These are phyloP conservation scores for Colletotrichum truncatum DNA, from an alignment of 2,329 filamentous ascomycete species.

Conservation along the genomic window DNA sequence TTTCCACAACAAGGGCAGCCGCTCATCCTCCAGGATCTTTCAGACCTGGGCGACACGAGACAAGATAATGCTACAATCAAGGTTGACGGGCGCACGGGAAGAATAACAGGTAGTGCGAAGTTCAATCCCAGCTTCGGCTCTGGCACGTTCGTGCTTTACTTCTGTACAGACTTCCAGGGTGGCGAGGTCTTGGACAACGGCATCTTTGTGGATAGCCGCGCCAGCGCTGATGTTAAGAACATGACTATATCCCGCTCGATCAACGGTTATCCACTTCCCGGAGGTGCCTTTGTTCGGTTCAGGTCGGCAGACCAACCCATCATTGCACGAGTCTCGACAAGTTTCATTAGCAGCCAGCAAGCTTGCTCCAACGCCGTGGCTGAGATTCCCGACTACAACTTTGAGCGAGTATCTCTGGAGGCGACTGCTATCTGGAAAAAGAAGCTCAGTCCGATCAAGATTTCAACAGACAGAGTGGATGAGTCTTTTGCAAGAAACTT, in stretches of 20 bases:
- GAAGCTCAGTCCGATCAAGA: conserved; percentile 67
- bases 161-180: conserved; percentile 74
- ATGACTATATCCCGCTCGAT: conserved; percentile 58
- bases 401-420: conserved; percentile 58
- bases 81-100: conserved; percentile 64
- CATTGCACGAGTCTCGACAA: conserved; percentile 73
- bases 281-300: conserved; percentile 73
- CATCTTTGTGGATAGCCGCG: conserved; percentile 67
- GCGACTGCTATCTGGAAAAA: conserved; percentile 68
- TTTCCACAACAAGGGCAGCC: conserved; percentile 63
- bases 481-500: conserved; percentile 68
- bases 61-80: conserved; percentile 64
- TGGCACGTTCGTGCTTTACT: conserved; percentile 67
- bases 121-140: conserved; percentile 74
- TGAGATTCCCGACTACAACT: conserved; percentile 76
- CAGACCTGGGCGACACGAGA: conserved; percentile 69
- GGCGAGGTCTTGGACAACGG: conserved; percentile 67
- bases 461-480: conserved; percentile 63
- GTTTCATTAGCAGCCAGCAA: conserved; percentile 72
- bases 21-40: conserved; percentile 72
- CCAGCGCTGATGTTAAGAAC: conserved; percentile 55
- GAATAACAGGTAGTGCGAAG: conserved; percentile 69
- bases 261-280: conserved; percentile 64
- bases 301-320: conserved; percentile 57
- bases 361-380: conserved; percentile 74